These are phyloP conservation scores for Phyllosticta ampelicida DNA, from an alignment of 2,329 filamentous ascomycete genomes.

Conservation along the genomic window DNA sequence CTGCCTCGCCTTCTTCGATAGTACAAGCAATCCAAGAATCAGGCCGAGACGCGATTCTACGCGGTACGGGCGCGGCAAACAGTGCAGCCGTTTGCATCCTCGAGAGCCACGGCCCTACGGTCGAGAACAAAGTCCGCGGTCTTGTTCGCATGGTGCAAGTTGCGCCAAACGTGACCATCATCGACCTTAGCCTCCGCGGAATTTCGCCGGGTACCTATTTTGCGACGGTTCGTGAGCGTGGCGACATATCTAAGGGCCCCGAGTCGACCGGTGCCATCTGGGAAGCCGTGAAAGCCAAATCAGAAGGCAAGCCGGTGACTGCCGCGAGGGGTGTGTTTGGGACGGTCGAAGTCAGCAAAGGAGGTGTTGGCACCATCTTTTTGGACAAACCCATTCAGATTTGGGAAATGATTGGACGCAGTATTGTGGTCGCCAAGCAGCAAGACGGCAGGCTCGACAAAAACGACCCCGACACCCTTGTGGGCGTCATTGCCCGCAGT, in stretches of 20 bases:
- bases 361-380: slow-evolving; percentile 70
- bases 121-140: slow-evolving; percentile 64
- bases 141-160: slow-evolving; percentile 92
- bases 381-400: slow-evolving; percentile 73
- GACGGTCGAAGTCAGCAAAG: slow-evolving; percentile 59
- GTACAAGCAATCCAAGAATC: slow-evolving; percentile 81
- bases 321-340: slow-evolving; percentile 56
- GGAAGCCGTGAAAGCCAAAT: slow-evolving; percentile 41
- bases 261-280: slow-evolving; percentile 75
- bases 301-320: slow-evolving; percentile 20
- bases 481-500: slow-evolving; percentile 88
- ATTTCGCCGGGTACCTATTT: slow-evolving; percentile 71
- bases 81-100: slow-evolving; percentile 92
- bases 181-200: slow-evolving; percentile 80
- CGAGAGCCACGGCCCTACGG: slow-evolving; percentile 60
- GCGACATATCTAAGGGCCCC: slow-evolving; percentile 78
- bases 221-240: slow-evolving; percentile 74
- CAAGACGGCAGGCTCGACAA: slow-evolving; percentile 48
- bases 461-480: slow-evolving; percentile 75
- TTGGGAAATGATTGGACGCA: slow-evolving; percentile 93
- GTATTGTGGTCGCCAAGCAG: slow-evolving; percentile 73
- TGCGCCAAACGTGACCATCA: slow-evolving; percentile 61
- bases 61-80: slow-evolving; percentile 76
- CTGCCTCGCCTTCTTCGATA: slow-evolving; percentile 81
- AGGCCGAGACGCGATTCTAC: slow-evolving; percentile 85